Evolutionary conservation across 2,329 filamentous ascomycete genomes (phyloP).

Genomic region (Aureobasidium pullulans): DNA sequence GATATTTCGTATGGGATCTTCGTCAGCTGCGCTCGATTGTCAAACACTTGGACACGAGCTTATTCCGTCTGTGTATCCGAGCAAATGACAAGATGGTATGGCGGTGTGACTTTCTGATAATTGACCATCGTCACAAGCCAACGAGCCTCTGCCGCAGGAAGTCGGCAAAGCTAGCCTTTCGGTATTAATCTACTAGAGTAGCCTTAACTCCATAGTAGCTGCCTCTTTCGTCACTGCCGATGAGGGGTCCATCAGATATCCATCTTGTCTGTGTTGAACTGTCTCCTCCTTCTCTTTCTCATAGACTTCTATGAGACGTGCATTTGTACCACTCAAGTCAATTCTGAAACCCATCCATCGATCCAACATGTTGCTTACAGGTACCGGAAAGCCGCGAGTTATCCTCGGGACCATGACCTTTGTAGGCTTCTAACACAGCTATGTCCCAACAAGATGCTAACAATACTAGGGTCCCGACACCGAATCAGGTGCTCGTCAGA

Average conservation of each 20-base stretch:
- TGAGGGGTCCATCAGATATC: neutral
- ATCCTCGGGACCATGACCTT: slow-evolving; percentile 87
- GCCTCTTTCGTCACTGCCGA: slow-evolving; percentile 7
- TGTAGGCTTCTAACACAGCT: slow-evolving; percentile 36
- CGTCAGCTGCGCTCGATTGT: neutral
- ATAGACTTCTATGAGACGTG: neutral
- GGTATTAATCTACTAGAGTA: no score
- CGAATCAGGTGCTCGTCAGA: slow-evolving; percentile 62
- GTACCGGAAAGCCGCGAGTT: slow-evolving; percentile 53
- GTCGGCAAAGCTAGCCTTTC: neutral
- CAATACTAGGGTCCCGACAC: slow-evolving; percentile 43
- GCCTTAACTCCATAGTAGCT: slow-evolving; percentile 8
- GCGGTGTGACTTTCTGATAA: neutral
- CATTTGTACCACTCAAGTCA: neutral
- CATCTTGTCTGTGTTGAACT: neutral
- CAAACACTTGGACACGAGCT: neutral
- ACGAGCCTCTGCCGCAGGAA: neutral
- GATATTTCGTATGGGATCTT: neutral
- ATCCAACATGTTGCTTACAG: slow-evolving; percentile 32
- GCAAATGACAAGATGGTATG: neutral
- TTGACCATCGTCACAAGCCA: neutral
- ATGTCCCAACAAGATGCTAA: neutral
- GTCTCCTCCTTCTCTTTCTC: neutral
- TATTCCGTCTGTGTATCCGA: neutral
- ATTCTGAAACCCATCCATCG: neutral